phyloP scores from a whole-genome alignment of 169 alveolate genomes.

The Toxoplasma gondii region DNA sequence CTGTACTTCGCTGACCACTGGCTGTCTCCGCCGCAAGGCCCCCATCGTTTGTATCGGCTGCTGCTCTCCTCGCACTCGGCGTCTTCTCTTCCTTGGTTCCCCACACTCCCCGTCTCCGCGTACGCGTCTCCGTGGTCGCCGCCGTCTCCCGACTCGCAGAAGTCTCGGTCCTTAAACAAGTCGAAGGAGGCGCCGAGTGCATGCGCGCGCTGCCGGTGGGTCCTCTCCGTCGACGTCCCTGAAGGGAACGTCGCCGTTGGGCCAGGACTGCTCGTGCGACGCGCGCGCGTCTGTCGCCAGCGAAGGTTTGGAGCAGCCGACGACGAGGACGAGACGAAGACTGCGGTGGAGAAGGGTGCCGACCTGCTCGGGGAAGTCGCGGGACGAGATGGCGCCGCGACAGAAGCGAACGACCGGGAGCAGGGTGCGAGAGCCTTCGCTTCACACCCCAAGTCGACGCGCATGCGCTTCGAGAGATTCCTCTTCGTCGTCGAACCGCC shows the following conservation, averaged over 20 bases:
- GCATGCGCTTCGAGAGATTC: background rate
- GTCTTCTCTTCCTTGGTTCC: constrained; percentile 15
- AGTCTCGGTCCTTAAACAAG: background rate
- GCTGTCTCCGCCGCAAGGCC: background rate
- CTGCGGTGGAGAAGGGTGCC: background rate
- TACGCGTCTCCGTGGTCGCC: background rate
- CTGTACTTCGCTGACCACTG: background rate
- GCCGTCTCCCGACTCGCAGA: background rate
- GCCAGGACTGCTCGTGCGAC: constrained; percentile 30
- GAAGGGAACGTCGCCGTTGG: constrained; percentile 27
- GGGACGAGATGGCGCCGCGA: background rate
- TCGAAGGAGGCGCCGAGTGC: background rate
- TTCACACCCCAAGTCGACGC: background rate
- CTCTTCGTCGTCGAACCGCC: background rate
- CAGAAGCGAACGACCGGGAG: no score
- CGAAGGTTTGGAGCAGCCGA: background rate
- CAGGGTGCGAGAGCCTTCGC: no score
- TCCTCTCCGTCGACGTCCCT: constrained; percentile 6
- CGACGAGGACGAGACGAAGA: background rate
- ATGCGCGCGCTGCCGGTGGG: constrained; percentile 34
- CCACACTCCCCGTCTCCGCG: constrained; percentile 34
- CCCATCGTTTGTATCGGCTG: background rate
- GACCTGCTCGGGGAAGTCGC: background rate
- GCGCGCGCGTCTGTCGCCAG: background rate
- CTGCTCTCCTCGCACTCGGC: background rate